These are phyloP conservation scores for Umbilicus rupestris DNA, from an alignment of 164 flowering plant species.

Conservation along the genomic window DNA sequence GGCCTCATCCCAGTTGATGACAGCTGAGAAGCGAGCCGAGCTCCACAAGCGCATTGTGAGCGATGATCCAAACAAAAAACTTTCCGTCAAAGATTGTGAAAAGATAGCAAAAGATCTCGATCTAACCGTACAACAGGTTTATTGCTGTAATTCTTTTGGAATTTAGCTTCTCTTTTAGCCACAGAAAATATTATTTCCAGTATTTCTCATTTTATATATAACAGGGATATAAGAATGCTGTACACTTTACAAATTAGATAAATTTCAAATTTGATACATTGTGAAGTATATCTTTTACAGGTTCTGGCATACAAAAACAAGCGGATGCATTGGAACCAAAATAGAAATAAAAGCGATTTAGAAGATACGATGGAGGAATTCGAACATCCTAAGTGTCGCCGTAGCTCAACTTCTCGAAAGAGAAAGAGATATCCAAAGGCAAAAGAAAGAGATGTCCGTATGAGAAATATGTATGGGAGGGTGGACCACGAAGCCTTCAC, in stretches of 20 bases:
- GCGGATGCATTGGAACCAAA: constrained; percentile 27
- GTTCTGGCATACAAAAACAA: constrained; percentile 68
- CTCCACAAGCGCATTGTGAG: constrained; percentile 47
- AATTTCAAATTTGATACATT: background rate
- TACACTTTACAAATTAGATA: background rate
- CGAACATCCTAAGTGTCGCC: background rate
- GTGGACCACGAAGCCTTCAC: constrained; percentile 10
- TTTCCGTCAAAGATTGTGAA: constrained; percentile 53
- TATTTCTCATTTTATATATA: background rate
- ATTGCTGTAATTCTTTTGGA: constrained; percentile 8
- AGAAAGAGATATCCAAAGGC: constrained; percentile 29
- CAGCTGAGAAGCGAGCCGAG: constrained; percentile 78
- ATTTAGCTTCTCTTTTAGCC: background rate
- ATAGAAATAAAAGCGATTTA: constrained; percentile 21
- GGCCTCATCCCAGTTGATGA: constrained; percentile 69
- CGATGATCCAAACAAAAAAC: constrained; percentile 39
- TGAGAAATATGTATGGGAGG: constrained; percentile 14
- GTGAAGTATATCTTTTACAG: constrained; percentile 26
- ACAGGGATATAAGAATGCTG: background rate
- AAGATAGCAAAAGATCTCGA: constrained; percentile 73
- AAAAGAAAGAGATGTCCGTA: constrained; percentile 20
- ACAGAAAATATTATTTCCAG: background rate
- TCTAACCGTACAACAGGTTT: constrained; percentile 76
- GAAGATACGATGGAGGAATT: constrained; percentile 14
- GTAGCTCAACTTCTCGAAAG: constrained; percentile 22